These are phyloP conservation scores for Peltaster fructicola DNA, from an alignment of 2,329 filamentous ascomycete genomes.

Conservation along the genomic window DNA sequence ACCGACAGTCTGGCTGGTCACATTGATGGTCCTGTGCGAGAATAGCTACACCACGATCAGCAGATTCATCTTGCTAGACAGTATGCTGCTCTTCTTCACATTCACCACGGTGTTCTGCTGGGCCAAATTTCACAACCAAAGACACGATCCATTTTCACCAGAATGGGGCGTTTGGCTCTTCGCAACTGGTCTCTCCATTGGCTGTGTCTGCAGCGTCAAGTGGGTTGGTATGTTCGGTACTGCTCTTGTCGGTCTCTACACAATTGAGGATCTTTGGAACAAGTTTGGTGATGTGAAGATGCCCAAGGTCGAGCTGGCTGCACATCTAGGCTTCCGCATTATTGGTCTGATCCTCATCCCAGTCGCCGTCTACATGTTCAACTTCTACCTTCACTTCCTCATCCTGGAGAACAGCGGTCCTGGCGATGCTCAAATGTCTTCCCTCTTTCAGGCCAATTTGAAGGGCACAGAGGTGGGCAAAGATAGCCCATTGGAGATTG, in stretches of 20 bases:
- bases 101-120: conserved; percentile 94
- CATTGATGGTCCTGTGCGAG: conserved; percentile 93
- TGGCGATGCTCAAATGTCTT: conserved; percentile 99
- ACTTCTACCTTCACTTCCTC: conserved; percentile 86
- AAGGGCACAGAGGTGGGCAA: conserved; percentile 85
- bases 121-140: conserved; percentile 86
- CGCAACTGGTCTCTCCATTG: conserved; percentile 86
- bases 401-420: conserved; percentile 87
- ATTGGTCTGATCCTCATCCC: conserved; percentile 79
- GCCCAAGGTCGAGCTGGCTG: conserved; percentile 55
- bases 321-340: conserved; percentile 64
- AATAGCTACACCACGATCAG: conserved; percentile 99
- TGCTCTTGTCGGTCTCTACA: conserved; percentile 87
- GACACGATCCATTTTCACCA: conserved; percentile 65
- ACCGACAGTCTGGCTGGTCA: conserved; percentile 84
- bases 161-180: conserved; percentile 95
- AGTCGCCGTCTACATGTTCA: conserved; percentile 82
- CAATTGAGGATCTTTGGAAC: conserved; percentile 89
- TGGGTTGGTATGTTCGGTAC: conserved; percentile 95
- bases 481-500: conserved; percentile 84
- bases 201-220: conserved; percentile 96
- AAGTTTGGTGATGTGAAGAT: conserved; percentile 93
- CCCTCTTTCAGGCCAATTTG: conserved; percentile 93
- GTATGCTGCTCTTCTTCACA: conserved; percentile 98
- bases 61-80: conserved; percentile 93